Base-by-base conservation (phyloP, 805 yeast genomes). In the Saccharomyces eubayanus region DNA sequence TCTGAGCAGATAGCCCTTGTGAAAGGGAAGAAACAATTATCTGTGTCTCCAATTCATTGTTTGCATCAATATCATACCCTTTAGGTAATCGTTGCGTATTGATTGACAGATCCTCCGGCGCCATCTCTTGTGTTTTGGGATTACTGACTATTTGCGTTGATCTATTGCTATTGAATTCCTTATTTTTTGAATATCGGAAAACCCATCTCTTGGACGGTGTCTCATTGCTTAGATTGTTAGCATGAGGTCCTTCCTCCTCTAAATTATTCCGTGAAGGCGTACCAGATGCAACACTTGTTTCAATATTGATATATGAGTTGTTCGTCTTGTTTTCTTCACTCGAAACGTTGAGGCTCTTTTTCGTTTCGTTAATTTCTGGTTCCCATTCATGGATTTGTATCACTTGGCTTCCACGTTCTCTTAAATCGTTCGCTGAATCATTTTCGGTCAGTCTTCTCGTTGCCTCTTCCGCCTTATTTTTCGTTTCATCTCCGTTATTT, bases 71-170 rank as follows among this genome's bases (percentile, higher is more conserved):
- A 14, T 28, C 27, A n/a, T 16, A 12, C 2, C 43, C 31, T 21
- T 31, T 36, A 10, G n/a, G 27, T 27, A 12, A 11, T 2, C 20
- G 21, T 6, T 40, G 48, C 6, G 47, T 28, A 47, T 49, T 6
- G 21, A 6, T 46, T 46, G 56, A 11, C 8, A 16, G 53, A 49
- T 5, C 27, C 47, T 12, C 46, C 10, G 28, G 28, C 2, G 46
- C 30, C 27, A 51, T 45, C 10, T 51, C 57, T 40, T 60, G 59
- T 2, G 64, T 54, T 12, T 52, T 58, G 2, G 47, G 29, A 6
- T 51, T 36, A n/a, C 49, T 46, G n/a, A 62, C 60, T 24, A 61
- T 28, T 43, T 62, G 66, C 1, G 66, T 61, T 8, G 62, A 58
- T 43, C 47, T 53, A 47, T 55, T 56, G 30, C 61, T 60, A 41